These are phyloP conservation scores for Geranomyces variabilis DNA, from an alignment of 192 early-diverging fungal genomes.

Conservation along the genomic window DNA sequence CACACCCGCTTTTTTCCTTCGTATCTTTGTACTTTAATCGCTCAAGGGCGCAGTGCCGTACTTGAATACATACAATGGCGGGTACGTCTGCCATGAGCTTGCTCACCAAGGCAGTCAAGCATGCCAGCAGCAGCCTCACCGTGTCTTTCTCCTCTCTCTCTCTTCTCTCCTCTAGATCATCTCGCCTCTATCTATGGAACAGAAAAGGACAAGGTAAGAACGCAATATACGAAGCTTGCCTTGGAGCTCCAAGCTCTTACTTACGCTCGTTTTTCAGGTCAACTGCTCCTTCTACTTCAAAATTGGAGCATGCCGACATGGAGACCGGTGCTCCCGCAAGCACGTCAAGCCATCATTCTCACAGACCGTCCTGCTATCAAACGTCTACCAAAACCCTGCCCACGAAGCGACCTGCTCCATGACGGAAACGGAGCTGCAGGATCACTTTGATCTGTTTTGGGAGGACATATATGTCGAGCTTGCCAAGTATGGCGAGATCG, in stretches of 20 bases:
- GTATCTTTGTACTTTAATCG: too few relatives aligned
- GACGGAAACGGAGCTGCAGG: slow-evolving; percentile 73
- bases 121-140: too few relatives aligned
- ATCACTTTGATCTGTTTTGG: slow-evolving; percentile 94
- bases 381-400: slow-evolving; percentile 93
- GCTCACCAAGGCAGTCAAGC: too few relatives aligned
- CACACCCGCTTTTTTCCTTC: too few relatives aligned
- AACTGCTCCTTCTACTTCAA: slow-evolving; percentile 99
- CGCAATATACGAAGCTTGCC: too few relatives aligned
- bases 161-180: slow-evolving; percentile 42
- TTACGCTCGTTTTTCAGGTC: slow-evolving; percentile 46
- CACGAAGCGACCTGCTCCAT: slow-evolving; percentile 61
- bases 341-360: slow-evolving; percentile 97
- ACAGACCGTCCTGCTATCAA: slow-evolving; percentile 91
- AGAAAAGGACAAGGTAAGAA: slow-evolving; percentile 94
- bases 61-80: too few relatives aligned
- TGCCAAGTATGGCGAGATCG: slow-evolving; percentile 94
- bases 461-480: slow-evolving; percentile 96
- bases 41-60: too few relatives aligned
- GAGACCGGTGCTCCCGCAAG: slow-evolving; percentile 94
- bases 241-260: too few relatives aligned
- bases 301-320: slow-evolving; percentile 97
- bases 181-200: slow-evolving; percentile 87
- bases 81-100: too few relatives aligned
- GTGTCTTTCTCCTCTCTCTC: not conserved